Evolutionary conservation across 1,139 yeast genomes (phyloP).

Genomic region (Suhomyces maxii): DNA sequence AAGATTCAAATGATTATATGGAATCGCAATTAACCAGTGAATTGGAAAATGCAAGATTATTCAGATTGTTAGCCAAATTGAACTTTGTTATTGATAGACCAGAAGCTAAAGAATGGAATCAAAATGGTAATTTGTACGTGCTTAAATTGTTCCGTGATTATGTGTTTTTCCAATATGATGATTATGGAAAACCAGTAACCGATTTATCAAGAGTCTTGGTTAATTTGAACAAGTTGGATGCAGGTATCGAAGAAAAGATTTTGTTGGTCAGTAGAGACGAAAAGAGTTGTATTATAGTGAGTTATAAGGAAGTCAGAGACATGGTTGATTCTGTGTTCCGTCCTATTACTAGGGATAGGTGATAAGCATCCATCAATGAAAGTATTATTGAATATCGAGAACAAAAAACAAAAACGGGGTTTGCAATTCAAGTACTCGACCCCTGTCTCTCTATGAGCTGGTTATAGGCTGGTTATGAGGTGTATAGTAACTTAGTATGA

Average conservation of each 20-base stretch:
- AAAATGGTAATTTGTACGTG: slow-evolving; percentile 74
- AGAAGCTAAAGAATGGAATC: slow-evolving; percentile 60
- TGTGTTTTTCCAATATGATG: slow-evolving; percentile 83
- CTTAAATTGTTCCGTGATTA: slow-evolving; percentile 79
- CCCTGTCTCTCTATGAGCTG: too few relatives aligned
- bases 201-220: slow-evolving; percentile 82
- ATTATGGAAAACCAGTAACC: slow-evolving; percentile 70
- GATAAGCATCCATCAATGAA: not conserved
- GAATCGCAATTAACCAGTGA: slow-evolving; percentile 72
- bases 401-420: too few relatives aligned
- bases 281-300: slow-evolving; percentile 72
- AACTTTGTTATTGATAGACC: slow-evolving; percentile 79
- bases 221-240: slow-evolving; percentile 84
- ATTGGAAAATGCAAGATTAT: slow-evolving; percentile 84
- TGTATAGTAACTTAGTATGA: too few relatives aligned
- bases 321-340: slow-evolving; percentile 73
- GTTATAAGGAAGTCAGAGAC: slow-evolving; percentile 77
- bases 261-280: slow-evolving; percentile 82
- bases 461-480: too few relatives aligned
- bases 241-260: slow-evolving; percentile 83
- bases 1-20: slow-evolving; percentile 59
- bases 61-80: slow-evolving; percentile 77
- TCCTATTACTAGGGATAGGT: slow-evolving; percentile 36
- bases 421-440: too few relatives aligned
- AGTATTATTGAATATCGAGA: too few relatives aligned